A percentile compares a stretch with the other conserved stretches of the same genome.
Evolutionary conservation across 2,329 filamentous ascomycete species (phyloP).

Genomic region (Trichoderma semiorbis): DNA sequence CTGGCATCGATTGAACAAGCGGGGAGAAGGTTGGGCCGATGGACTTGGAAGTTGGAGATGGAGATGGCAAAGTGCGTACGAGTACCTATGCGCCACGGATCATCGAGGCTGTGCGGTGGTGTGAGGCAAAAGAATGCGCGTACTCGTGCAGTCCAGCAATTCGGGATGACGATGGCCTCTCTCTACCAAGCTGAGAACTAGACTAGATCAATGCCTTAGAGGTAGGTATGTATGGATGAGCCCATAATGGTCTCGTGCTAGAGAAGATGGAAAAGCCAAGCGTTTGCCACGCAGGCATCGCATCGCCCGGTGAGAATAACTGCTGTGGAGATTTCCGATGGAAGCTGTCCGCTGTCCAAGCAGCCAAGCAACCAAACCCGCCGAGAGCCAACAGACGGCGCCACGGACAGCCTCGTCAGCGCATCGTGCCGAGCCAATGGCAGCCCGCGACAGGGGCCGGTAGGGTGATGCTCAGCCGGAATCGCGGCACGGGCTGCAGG

Average conservation of each 20-base stretch:
- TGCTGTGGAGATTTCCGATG: no score
- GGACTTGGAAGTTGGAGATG: background rate
- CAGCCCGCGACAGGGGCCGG: background rate
- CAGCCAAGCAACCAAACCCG: background rate
- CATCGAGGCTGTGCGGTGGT: background rate
- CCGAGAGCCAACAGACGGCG: background rate
- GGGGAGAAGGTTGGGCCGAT: background rate
- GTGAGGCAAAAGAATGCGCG: no score
- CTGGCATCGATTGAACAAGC: background rate
- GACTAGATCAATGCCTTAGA: background rate
- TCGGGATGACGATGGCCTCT: background rate
- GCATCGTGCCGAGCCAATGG: constrained; percentile 17
- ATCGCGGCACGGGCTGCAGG: background rate
- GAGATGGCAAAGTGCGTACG: background rate
- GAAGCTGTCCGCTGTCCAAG: no score
- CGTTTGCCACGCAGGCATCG: background rate
- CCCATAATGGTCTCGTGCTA: background rate
- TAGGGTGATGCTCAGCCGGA: background rate
- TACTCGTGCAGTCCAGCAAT: background rate
- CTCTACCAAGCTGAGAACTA: background rate
- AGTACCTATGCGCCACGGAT: background rate
- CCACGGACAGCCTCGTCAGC: constrained; percentile 15
- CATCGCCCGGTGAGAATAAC: no score
- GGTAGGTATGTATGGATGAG: background rate
- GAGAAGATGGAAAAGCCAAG: background rate